Conservation (phyloP, 176 grass and related monocot genomes). For the Avena atlantica region DNA sequence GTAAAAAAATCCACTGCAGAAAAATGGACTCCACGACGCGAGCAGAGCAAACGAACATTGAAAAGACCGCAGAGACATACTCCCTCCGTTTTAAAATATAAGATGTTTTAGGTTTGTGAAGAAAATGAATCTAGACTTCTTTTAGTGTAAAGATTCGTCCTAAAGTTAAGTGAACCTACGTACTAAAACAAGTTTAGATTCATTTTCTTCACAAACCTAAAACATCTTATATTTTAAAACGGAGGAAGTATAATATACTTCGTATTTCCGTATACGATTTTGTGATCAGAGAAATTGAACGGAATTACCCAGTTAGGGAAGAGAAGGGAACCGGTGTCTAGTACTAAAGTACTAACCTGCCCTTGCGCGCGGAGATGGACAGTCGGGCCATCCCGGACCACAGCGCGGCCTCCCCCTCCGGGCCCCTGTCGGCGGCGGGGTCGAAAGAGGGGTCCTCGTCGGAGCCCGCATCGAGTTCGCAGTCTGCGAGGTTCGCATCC, state of each 20-base stretch:
- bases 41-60: background rate
- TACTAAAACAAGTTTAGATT: too few relatives aligned
- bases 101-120: too few relatives aligned
- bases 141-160: too few relatives aligned
- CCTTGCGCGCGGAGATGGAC: conserved; percentile 45
- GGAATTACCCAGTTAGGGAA: background rate
- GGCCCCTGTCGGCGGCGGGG: conserved; percentile 23
- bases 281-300: background rate
- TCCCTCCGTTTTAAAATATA: too few relatives aligned
- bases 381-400: conserved; percentile 38
- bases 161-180: too few relatives aligned
- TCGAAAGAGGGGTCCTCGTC: conserved; percentile 43
- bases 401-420: conserved; percentile 37
- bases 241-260: background rate
- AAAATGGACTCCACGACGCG: background rate
- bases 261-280: background rate
- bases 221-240: too few relatives aligned
- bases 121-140: too few relatives aligned
- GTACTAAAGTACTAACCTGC: conserved; percentile 28
- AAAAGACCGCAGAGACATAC: background rate
- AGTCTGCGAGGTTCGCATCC: background rate
- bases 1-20: background rate
- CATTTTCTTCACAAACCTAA: too few relatives aligned
- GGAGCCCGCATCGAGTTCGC: conserved; percentile 11
- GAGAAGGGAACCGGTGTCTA: background rate